Conservation (phyloP, 805 yeast genomes). For the Ogataea trehaloabstinens region DNA sequence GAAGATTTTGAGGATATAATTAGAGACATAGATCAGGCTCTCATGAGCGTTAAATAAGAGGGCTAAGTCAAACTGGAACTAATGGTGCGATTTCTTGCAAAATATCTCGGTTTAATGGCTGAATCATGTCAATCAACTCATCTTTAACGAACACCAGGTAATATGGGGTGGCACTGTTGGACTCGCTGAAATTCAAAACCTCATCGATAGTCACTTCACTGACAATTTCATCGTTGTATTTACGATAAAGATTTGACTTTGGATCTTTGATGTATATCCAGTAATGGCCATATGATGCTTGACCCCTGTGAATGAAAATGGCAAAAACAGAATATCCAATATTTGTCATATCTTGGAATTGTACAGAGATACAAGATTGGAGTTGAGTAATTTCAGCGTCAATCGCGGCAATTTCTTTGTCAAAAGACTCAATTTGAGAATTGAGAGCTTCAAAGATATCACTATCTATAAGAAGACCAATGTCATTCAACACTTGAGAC, state of each 20-base stretch:
- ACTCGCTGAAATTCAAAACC: conserved; percentile 62
- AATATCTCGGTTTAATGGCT: conserved; percentile 60
- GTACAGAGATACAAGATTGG: conserved; percentile 49
- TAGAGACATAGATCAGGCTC: conserved; percentile 44
- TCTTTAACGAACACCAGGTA: conserved; percentile 81
- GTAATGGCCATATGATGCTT: conserved; percentile 94
- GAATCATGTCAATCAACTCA: conserved; percentile 53
- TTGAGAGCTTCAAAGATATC: conserved; percentile 49
- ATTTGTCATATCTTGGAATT: conserved; percentile 58
- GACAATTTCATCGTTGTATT: conserved; percentile 95
- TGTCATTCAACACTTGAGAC: conserved; percentile 35
- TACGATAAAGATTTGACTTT: conserved; percentile 65
- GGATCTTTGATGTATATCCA: conserved; percentile 92
- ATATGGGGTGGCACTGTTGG: conserved; percentile 91
- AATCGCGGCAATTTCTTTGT: conserved; percentile 38
- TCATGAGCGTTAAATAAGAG: conserved; percentile 20
- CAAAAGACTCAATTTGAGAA: conserved; percentile 45
- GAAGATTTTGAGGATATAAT: conserved; percentile 52
- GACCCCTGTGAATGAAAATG: conserved; percentile 91
- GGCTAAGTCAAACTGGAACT: not conserved
- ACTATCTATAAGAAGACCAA: conserved; percentile 38
- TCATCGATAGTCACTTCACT: conserved; percentile 68
- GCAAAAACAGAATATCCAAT: conserved; percentile 86
- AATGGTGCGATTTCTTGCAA: conserved; percentile 1
- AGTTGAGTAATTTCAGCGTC: conserved; percentile 43